Conservation (phyloP, 176 grass and related monocot genomes). For the Carex littledalei region DNA sequence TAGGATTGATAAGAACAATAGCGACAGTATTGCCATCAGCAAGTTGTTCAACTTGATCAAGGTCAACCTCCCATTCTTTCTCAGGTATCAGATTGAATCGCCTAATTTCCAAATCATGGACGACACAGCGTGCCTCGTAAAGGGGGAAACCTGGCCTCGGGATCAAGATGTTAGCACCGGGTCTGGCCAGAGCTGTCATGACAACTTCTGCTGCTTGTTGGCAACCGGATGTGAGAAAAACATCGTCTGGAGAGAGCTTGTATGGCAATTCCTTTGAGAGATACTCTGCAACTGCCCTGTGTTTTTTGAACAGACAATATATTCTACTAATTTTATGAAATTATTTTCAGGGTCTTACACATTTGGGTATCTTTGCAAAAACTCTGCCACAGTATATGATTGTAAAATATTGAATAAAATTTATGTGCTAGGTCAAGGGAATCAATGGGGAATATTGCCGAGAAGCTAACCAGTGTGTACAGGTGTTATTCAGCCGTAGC, state of each 20-base stretch:
- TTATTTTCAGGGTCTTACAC: not conserved
- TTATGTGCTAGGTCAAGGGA: not conserved
- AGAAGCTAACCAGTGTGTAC: no score
- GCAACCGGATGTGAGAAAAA: conserved; percentile 54
- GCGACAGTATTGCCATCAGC: conserved; percentile 63
- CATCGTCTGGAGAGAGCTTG: conserved; percentile 41
- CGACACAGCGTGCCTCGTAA: conserved; percentile 36
- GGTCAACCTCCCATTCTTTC: conserved; percentile 52
- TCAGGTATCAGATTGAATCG: conserved; percentile 44
- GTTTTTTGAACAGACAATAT: conserved; percentile 10
- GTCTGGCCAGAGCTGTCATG: conserved; percentile 37
- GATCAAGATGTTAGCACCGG: conserved; percentile 53
- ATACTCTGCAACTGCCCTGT: conserved; percentile 57
- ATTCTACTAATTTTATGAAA: not conserved
- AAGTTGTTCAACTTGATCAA: conserved; percentile 49
- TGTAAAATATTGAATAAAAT: not conserved
- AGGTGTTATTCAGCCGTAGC: no score
- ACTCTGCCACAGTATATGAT: not conserved
- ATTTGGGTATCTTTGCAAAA: not conserved
- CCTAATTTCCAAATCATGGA: conserved; percentile 39
- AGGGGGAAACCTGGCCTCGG: conserved; percentile 50
- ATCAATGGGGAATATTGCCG: no score
- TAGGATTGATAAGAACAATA: conserved; percentile 54
- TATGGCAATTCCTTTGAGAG: conserved; percentile 58
- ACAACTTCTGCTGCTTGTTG: conserved; percentile 56